Base-by-base conservation (phyloP, 2,329 filamentous ascomycete species). In the Tolypocladium cylindrosporum region DNA sequence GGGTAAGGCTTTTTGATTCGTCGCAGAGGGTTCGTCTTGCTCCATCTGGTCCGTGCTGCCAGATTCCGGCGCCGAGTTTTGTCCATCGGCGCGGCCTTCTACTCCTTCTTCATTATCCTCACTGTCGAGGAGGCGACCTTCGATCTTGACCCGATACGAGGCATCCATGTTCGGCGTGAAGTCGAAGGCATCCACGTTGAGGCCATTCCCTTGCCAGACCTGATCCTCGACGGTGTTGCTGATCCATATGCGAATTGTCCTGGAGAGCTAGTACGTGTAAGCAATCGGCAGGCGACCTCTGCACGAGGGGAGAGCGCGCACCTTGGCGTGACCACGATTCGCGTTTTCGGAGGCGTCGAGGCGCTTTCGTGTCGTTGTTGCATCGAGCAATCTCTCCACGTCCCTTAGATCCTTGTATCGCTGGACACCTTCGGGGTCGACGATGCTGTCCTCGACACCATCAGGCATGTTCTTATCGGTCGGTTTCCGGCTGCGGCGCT, bases 381-480 rank as follows among this genome's bases (percentile, higher is more conserved):
- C 90, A 76, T 99, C 94, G 58, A 99, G 79, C 57, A 87, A 84
- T 68, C 90, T 86, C 79, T 99, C 94, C 59, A 95, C 79, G 64
- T 96, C 91, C 68, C 91, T 85, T 69, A 99, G 75, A 59, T 88
- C 85, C 68, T 86, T 87, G 76, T 99, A 99, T 65, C 90, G 83
- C 69, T 87, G 80, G 51, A 88, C 91, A 43, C 88, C 87, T 71
- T 96, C 89, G 61, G 89, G 60, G 53, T 75, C 91, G 62, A 96
- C 85, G 61, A 91, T 84, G 62, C 88, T 83, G 54, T 91, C 86
- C 65, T 95, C 92, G 51, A 96, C 81, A 58, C 90, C 91, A 63
- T 97, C 92, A 43, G 94, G 92, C 34, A 99, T 85, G 66, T 91
- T 94, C 79, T 91, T 96, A 74, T 99, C 94, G 59, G 91, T 97